Conservation (phyloP, 1,139 yeast species). For the Ogataea hybrid region DNA sequence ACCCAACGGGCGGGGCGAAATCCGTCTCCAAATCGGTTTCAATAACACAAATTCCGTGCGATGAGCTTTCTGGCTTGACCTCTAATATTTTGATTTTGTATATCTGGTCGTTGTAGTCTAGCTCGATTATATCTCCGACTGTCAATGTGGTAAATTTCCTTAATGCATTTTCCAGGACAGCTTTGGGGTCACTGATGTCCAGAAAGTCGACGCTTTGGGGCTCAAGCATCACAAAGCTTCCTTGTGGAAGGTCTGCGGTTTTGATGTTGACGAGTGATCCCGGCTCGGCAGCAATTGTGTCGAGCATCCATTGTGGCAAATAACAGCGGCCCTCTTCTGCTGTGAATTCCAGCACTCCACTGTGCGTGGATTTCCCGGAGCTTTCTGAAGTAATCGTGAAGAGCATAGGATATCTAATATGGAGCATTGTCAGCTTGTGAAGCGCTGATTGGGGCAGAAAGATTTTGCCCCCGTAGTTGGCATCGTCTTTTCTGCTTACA, state of each 20-base stretch:
- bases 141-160: slow-evolving; percentile 88
- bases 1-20: slow-evolving; percentile 98
- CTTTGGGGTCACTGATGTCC: slow-evolving; percentile 94
- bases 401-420: slow-evolving; percentile 94
- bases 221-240: slow-evolving; percentile 86
- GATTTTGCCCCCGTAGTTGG: slow-evolving; percentile 96
- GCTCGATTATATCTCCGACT: slow-evolving; percentile 79
- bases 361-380: slow-evolving; percentile 59
- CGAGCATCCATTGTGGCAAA: slow-evolving; percentile 97
- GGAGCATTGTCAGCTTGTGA: slow-evolving; percentile 72
- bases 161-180: slow-evolving; percentile 89
- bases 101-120: slow-evolving; percentile 75
- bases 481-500: slow-evolving; percentile 67
- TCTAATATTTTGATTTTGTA: slow-evolving; percentile 85
- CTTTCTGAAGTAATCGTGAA: slow-evolving; percentile 75
- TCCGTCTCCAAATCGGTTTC: slow-evolving; percentile 97
- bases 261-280: slow-evolving; percentile 78
- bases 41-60: slow-evolving; percentile 79
- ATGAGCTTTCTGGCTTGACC: slow-evolving; percentile 69
- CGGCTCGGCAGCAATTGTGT: slow-evolving; percentile 65
- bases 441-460: slow-evolving; percentile 93
- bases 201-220: slow-evolving; percentile 94
- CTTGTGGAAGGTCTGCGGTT: slow-evolving; percentile 79
- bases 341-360: slow-evolving; percentile 93
- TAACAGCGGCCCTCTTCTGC: slow-evolving; percentile 98